phyloP scores from a whole-genome alignment of 257 asterid species.

The Solanum microdontum region DNA sequence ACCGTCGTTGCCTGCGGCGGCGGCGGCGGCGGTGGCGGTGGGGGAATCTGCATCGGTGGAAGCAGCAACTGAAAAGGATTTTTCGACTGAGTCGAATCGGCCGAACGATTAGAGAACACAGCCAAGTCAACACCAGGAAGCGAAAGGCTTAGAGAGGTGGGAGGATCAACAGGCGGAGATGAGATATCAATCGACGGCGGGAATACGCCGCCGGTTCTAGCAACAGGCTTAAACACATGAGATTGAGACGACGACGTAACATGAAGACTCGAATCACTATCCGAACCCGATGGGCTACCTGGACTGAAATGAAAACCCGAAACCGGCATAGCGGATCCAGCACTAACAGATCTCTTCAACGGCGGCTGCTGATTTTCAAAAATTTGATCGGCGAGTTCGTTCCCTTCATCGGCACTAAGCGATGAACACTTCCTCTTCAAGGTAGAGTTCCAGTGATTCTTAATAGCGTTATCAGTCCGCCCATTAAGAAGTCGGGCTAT shows the following conservation, averaged over 20 bases:
- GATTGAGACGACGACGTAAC: constrained; percentile 14
- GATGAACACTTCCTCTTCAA: constrained; percentile 77
- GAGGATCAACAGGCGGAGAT: constrained; percentile 38
- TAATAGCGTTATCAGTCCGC: constrained; percentile 94
- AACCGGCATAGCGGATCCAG: constrained; percentile 48
- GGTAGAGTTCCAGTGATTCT: constrained; percentile 93
- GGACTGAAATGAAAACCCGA: constrained; percentile 41
- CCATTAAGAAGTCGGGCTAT: constrained; percentile 82
- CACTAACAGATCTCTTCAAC: constrained; percentile 66
- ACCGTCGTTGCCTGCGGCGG: background rate
- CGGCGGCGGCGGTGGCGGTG: constrained; percentile 7
- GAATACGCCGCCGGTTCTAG: constrained; percentile 25
- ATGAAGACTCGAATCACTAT: constrained; percentile 50
- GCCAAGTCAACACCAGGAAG: constrained; percentile 57
- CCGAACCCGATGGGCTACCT: constrained; percentile 80
- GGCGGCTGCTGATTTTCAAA: constrained; percentile 26
- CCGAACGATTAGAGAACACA: constrained; percentile 5
- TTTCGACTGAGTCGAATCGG: constrained; percentile 18
- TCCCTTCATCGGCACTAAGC: constrained; percentile 33
- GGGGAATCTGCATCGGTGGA: background rate
- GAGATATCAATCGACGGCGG: constrained; percentile 28
- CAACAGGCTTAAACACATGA: constrained; percentile 35
- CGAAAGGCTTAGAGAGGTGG: constrained; percentile 65
- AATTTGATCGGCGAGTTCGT: constrained; percentile 9
- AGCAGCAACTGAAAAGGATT: constrained; percentile 14